Conservation (phyloP, 2,329 filamentous ascomycete species). For the Ceratocystis smalleyi region DNA sequence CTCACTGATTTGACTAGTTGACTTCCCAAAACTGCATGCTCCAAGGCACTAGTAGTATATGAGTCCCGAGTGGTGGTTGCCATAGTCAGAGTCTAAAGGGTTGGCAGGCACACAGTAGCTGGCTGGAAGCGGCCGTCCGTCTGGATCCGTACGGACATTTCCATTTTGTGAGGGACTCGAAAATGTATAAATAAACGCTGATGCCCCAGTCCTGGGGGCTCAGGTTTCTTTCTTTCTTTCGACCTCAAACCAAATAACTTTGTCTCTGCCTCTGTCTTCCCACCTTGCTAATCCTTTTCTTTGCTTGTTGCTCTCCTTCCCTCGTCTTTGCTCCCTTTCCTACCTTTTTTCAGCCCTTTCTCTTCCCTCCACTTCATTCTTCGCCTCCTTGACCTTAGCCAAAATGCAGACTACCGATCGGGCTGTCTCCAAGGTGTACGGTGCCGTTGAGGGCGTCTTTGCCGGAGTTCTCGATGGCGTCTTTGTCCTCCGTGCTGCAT, state of each 20-base stretch:
- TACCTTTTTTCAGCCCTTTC: neutral
- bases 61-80: no score
- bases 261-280: neutral
- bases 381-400: neutral
- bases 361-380: neutral
- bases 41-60: no score
- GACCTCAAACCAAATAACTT: no score
- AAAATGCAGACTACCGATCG: neutral
- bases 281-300: neutral
- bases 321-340: neutral
- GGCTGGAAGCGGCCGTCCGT: no score
- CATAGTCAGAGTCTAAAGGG: no score
- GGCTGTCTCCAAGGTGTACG: neutral
- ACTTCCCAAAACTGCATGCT: no score
- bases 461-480: neutral
- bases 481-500: neutral
- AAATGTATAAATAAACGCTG: neutral
- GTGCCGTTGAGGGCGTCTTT: neutral
- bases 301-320: neutral
- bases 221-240: neutral
- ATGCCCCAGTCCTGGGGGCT: neutral
- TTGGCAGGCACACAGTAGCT: no score
- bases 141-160: neutral
- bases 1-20: no score
- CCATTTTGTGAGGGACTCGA: neutral